Conservation (phyloP, 805 yeast species). For the Huiozyma sinensis region DNA sequence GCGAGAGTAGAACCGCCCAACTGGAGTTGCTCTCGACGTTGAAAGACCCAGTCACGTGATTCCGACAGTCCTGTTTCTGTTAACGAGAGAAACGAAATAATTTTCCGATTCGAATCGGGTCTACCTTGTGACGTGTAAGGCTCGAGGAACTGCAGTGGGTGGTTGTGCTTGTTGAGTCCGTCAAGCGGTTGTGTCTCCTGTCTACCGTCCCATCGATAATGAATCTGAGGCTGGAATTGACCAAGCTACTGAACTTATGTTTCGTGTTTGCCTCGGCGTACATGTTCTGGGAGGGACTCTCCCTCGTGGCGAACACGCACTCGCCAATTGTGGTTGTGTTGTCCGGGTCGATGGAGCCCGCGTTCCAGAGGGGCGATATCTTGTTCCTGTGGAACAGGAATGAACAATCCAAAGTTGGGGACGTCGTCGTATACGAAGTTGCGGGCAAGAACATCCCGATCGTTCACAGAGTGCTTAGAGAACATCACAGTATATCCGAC, state of each 20-base stretch:
- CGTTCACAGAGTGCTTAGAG: slow-evolving; percentile 87
- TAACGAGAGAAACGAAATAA: no score
- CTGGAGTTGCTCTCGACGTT: no score
- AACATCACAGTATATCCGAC: slow-evolving; percentile 40
- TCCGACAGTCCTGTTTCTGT: no score
- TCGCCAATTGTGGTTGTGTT: slow-evolving; percentile 95
- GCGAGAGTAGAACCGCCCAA: no score
- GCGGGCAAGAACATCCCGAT: slow-evolving; percentile 79
- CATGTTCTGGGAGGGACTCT: slow-evolving; percentile 81
- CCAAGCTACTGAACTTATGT: slow-evolving; percentile 61
- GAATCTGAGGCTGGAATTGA: slow-evolving; percentile 50
- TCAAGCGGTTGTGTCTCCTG: no score
- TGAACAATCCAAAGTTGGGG: slow-evolving; percentile 62
- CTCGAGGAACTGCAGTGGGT: no score
- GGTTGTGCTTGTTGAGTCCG: no score
- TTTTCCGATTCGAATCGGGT: no score
- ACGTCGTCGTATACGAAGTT: slow-evolving; percentile 85
- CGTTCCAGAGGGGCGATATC: slow-evolving; percentile 95
- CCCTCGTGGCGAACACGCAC: slow-evolving; percentile 66
- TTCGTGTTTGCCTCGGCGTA: slow-evolving; percentile 81
- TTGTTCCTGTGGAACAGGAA: slow-evolving; percentile 85
- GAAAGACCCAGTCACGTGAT: no score
- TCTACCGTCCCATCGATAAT: slow-evolving; percentile 23
- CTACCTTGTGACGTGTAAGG: no score
- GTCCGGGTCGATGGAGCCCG: slow-evolving; percentile 99